Conservation (phyloP, 768 basidiomycete genomes). For the Boletus reticuloceps region DNA sequence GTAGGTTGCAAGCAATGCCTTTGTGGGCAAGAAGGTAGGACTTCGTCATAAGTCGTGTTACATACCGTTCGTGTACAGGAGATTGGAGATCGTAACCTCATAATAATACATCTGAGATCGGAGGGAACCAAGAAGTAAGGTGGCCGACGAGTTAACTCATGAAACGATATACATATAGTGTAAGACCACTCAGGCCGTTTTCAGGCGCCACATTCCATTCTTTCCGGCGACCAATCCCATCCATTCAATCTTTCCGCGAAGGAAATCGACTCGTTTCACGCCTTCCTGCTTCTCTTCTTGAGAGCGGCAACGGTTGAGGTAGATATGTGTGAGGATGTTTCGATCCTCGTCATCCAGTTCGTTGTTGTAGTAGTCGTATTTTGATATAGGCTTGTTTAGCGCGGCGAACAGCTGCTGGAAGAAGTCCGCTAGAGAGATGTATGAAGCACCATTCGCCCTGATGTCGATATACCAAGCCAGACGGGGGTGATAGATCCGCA, state of each 20-base stretch:
- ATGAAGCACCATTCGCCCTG: constrained; percentile 38
- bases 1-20: no score
- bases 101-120: neutral
- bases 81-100: neutral
- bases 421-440: constrained; percentile 60
- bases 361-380: constrained; percentile 58
- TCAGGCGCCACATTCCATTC: constrained; percentile 67
- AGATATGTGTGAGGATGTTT: constrained; percentile 43
- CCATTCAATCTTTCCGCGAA: constrained; percentile 52
- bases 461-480: constrained; percentile 73
- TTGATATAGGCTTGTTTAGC: constrained; percentile 44
- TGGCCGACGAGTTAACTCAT: neutral
- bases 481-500: constrained; percentile 56
- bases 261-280: constrained; percentile 57
- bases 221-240: constrained; percentile 52
- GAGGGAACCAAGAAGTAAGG: neutral
- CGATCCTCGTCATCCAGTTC: constrained; percentile 48
- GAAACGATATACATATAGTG: no score
- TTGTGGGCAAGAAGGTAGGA: neutral
- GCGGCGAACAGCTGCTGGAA: constrained; percentile 44
- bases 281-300: constrained; percentile 39
- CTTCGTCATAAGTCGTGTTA: neutral
- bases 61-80: constrained; percentile 4
- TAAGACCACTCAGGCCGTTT: constrained; percentile 35
- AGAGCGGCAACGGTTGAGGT: constrained; percentile 41